phyloP scores from a whole-genome alignment of 805 yeast genomes.

The Metschnikowia lochheadii region DNA sequence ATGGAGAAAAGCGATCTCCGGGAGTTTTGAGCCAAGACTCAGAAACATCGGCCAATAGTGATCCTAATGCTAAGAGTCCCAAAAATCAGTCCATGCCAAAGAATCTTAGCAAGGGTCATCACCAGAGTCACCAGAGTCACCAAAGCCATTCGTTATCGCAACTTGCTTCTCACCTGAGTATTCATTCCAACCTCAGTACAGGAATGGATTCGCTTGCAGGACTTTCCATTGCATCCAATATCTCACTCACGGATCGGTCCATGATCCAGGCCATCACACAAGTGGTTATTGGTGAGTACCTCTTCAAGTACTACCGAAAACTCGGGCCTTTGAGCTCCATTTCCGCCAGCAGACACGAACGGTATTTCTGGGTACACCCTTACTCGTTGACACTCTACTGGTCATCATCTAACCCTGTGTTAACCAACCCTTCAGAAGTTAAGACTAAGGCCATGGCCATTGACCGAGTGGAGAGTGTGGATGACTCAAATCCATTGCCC shows the following conservation, averaged over 20 bases:
- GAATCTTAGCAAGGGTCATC: background rate
- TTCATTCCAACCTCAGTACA: slow-evolving; percentile 25
- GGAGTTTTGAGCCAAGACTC: too few species aligned
- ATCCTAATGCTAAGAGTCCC: background rate
- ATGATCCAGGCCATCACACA: slow-evolving; percentile 87
- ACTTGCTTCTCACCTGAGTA: slow-evolving; percentile 25
- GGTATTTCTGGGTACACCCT: slow-evolving; percentile 97
- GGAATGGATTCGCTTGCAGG: slow-evolving; percentile 32
- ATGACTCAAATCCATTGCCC: slow-evolving; percentile 83
- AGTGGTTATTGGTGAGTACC: slow-evolving; percentile 87
- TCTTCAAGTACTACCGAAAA: slow-evolving; percentile 79
- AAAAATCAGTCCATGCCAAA: background rate
- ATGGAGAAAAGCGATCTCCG: background rate
- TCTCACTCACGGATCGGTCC: slow-evolving; percentile 61
- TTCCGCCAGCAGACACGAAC: slow-evolving; percentile 78
- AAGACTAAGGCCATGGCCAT: slow-evolving; percentile 80
- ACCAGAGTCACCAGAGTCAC: too few species aligned
- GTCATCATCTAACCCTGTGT: slow-evolving; percentile 77
- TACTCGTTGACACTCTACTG: slow-evolving; percentile 87
- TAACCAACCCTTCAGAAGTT: slow-evolving; percentile 60
- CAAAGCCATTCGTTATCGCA: too few species aligned
- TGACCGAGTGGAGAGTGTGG: slow-evolving; percentile 69
- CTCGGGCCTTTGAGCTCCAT: slow-evolving; percentile 70
- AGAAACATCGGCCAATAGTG: too few species aligned
- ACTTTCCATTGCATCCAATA: slow-evolving; percentile 53